Conservation (phyloP, 2,329 filamentous ascomycete species). For the Colletotrichum brevisporum region DNA sequence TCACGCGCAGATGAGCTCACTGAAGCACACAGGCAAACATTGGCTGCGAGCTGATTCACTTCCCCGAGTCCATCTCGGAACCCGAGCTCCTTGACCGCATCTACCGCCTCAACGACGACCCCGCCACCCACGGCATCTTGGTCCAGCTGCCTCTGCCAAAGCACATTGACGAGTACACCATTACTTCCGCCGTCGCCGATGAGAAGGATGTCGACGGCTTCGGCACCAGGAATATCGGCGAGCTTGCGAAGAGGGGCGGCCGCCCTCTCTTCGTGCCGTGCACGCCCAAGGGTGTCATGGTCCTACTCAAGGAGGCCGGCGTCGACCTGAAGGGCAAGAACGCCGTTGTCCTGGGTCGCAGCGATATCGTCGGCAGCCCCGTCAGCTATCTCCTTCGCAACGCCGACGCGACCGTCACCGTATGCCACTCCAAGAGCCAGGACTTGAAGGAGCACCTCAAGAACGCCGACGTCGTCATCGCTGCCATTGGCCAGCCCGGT, state of each 20-base stretch:
- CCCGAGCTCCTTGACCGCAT: conserved; percentile 89
- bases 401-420: conserved; percentile 95
- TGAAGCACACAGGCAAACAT: conserved; percentile 82
- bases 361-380: conserved; percentile 97
- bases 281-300: conserved; percentile 98
- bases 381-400: conserved; percentile 97
- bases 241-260: conserved; percentile 95
- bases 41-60: conserved; percentile 86
- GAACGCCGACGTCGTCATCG: conserved; percentile 89
- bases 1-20: background rate
- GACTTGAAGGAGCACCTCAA: conserved; percentile 82
- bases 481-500: conserved; percentile 87
- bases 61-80: conserved; percentile 85
- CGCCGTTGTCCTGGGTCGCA: conserved; percentile 93
- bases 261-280: conserved; percentile 92
- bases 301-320: conserved; percentile 85
- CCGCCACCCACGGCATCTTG: conserved; percentile 89
- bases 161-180: conserved; percentile 88
- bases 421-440: conserved; percentile 92
- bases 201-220: conserved; percentile 99
- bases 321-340: conserved; percentile 90
- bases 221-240: conserved; percentile 92
- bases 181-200: conserved; percentile 91
- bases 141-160: conserved; percentile 93
- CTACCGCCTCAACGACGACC: conserved; percentile 86